Evolutionary conservation across 805 yeast species (phyloP).

Genomic region (Martiniozyma abietophila): DNA sequence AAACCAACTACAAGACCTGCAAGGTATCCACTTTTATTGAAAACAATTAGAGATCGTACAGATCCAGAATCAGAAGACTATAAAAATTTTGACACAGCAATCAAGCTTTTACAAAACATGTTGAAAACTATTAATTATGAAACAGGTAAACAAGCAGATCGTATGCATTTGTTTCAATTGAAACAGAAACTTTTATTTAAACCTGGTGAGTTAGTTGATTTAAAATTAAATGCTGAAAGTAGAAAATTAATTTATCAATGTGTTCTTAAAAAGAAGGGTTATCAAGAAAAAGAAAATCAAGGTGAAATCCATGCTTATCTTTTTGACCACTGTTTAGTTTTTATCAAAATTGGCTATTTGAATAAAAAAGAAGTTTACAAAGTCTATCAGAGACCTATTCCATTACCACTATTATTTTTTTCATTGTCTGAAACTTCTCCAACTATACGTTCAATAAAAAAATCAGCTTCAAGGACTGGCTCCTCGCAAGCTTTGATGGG

Average conservation of each 20-base stretch:
- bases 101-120: conserved; percentile 64
- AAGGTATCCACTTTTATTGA: conserved; percentile 76
- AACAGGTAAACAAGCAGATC: conserved; percentile 88
- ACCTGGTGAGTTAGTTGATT: conserved; percentile 76
- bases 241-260: conserved; percentile 75
- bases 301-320: conserved; percentile 80
- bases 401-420: conserved; percentile 63
- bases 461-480: conserved; percentile 30
- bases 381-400: conserved; percentile 84
- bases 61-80: conserved; percentile 67
- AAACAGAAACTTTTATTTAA: conserved; percentile 76
- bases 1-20: conserved; percentile 97
- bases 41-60: conserved; percentile 76
- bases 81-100: conserved; percentile 59
- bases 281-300: conserved; percentile 58
- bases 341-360: conserved; percentile 77
- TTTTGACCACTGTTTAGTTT: conserved; percentile 78
- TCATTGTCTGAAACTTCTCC: conserved; percentile 77
- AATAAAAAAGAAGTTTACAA: conserved; percentile 87
- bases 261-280: conserved; percentile 58
- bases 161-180: conserved; percentile 79
- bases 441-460: conserved; percentile 37
- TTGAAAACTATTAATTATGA: conserved; percentile 75
- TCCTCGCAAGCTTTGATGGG: conserved; percentile 23
- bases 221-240: conserved; percentile 75